phyloP scores from a whole-genome alignment of 164 flowering plant species.

The Pachysandra terminalis region DNA sequence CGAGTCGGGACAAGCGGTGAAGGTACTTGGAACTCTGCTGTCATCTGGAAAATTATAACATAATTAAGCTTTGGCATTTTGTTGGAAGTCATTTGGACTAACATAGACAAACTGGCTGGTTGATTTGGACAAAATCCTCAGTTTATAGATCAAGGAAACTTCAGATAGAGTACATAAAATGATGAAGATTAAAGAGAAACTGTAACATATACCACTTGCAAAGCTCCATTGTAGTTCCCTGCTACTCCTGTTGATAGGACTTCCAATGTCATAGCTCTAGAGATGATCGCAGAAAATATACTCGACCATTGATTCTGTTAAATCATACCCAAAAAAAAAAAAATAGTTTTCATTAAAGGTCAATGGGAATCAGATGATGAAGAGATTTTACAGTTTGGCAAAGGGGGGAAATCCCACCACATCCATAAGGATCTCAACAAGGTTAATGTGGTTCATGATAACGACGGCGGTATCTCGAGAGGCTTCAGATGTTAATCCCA shows the following conservation, averaged over 20 bases:
- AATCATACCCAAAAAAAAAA: neutral
- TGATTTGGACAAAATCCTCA: neutral
- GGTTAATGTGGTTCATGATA: conserved; percentile 65
- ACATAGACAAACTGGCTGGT: neutral
- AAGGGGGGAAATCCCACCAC: conserved; percentile 37
- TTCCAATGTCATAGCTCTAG: conserved; percentile 73
- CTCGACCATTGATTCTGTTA: conserved; percentile 77
- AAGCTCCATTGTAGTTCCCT: conserved; percentile 87
- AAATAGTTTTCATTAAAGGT: neutral
- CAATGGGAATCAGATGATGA: neutral
- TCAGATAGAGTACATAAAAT: too few relatives aligned
- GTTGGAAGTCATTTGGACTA: neutral
- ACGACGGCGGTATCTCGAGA: conserved; percentile 65
- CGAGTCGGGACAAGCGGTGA: conserved; percentile 90
- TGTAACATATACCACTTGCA: conserved; percentile 85
- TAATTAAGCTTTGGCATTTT: neutral
- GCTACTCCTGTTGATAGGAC: conserved; percentile 87
- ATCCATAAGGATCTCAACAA: conserved; percentile 86
- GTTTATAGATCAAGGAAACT: neutral
- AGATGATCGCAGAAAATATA: conserved; percentile 64
- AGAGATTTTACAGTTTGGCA: neutral
- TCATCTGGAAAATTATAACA: conserved; percentile 45
- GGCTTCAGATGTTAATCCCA: conserved; percentile 66
- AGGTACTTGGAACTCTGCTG: conserved; percentile 90
- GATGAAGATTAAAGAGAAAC: neutral